Percentiles rank a stretch among this genome's conserved stretches.
These are phyloP conservation scores for Scenedesmus sp. DNA, from an alignment of 163 green algal genomes.

Conservation along the genomic window DNA sequence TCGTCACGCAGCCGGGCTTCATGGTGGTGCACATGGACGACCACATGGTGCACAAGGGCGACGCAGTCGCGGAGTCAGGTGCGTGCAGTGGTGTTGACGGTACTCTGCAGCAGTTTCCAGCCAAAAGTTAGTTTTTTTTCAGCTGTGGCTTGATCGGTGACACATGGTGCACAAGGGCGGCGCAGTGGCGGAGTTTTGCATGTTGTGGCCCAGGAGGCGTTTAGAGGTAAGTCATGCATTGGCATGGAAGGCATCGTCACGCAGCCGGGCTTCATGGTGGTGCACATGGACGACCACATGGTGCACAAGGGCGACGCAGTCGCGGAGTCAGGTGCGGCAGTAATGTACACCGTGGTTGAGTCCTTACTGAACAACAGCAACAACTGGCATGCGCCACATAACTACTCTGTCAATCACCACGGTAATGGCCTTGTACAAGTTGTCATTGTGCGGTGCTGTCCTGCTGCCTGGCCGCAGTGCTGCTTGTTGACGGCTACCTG, in stretches of 20 bases:
- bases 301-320: slow-evolving; percentile 83
- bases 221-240: no score
- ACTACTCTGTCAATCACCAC: no score
- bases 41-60: slow-evolving; percentile 85
- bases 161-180: slow-evolving; percentile 85
- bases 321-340: slow-evolving; percentile 69
- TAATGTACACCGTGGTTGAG: no score
- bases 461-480: background rate
- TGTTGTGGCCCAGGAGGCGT: no score
- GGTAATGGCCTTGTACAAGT: no score
- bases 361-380: no score
- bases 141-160: no score
- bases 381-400: no score
- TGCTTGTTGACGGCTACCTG: slow-evolving; percentile 80
- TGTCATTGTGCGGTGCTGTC: no score
- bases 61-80: slow-evolving; percentile 82
- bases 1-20: slow-evolving; percentile 85
- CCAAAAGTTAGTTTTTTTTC: no score
- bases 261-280: slow-evolving; percentile 87
- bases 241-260: slow-evolving; percentile 82
- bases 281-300: slow-evolving; percentile 92
- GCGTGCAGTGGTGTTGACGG: background rate
- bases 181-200: slow-evolving; percentile 77
- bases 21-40: slow-evolving; percentile 93
- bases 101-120: no score